These are phyloP conservation scores for Crithidia thermophila DNA, from an alignment of 208 protist species.

Conservation along the genomic window DNA sequence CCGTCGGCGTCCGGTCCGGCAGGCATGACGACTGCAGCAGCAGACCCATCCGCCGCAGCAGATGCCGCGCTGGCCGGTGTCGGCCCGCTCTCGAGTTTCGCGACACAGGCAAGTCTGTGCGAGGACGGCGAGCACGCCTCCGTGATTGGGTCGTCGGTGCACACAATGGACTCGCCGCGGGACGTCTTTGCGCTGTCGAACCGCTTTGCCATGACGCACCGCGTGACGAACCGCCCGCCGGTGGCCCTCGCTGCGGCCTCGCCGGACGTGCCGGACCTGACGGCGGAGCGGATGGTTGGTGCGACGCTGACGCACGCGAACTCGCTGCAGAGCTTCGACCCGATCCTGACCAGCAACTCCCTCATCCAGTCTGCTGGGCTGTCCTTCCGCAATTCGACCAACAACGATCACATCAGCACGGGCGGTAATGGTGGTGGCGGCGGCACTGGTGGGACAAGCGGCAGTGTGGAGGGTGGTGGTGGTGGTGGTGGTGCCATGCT, in stretches of 20 bases:
- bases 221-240: slow-evolving; percentile 13
- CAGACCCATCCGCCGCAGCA: background rate
- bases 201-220: slow-evolving; percentile 13
- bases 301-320: slow-evolving; percentile 1
- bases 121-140: background rate
- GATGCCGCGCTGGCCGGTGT: background rate
- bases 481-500: no score
- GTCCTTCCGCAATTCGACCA: slow-evolving; percentile 29
- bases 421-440: no score
- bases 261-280: background rate
- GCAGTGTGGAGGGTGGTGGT: background rate
- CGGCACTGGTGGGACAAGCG: background rate
- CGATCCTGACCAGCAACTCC: slow-evolving; percentile 30
- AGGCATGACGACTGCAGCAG: background rate
- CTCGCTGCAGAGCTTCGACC: slow-evolving; percentile 4
- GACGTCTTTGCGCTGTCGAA: slow-evolving; percentile 10
- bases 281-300: background rate
- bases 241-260: slow-evolving; percentile 15
- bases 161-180: background rate
- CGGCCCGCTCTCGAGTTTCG: no score
- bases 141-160: background rate
- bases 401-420: background rate
- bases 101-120: no score
- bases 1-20: background rate
- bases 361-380: slow-evolving; percentile 49